Evolutionary conservation across 352 stramenopile genomes (phyloP), one percentile per base, ranked within the genome.

Genomic region (Blastocystis sp.): DNA sequence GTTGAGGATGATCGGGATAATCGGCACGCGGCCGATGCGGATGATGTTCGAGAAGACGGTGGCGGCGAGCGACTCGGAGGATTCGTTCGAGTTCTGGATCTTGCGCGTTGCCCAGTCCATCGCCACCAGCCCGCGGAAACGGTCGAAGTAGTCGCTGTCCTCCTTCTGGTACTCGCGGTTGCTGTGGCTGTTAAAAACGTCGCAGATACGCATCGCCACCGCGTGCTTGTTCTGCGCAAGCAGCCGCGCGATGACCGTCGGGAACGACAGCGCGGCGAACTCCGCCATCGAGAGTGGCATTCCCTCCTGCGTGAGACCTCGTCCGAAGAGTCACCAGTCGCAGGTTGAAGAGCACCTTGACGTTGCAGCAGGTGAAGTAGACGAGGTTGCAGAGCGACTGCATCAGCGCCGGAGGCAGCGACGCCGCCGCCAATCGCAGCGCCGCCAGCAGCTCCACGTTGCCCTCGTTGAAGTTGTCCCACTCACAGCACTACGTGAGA

Each of bases 1-100:
- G 27, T 81, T 81, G 69, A 81, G 69, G 42, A 81, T 81, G 42
- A 81, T 81, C 1, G 69, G 69, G 40, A 81, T 81, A 32, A 81
- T 81, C 8, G 69, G 69, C 14, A 81, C 69, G 1, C 48, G 44
- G 24, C 69, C 69, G 21, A 81, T 64, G 16, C 44, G 34, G 18
- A 81, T 54, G 48, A 81, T 81, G 34, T 81, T 81, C 1, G 69
- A 63, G 29, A 81, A 81, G 1, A 81, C 69, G 18, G 40, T 81
- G 11, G 69, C 44, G n/a, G 69, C 69, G 3, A 81, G 69, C 21
- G 54, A 29, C 27, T 81, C 69, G 18, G 69, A 81, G 34, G 18
- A 24, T 32, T 64, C 44, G 16, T 29, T 61, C 7, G 69, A 81
- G 14, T 61, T 40, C 48, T 61, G 69, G 40, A 81, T 81, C 69